phyloP scores from a whole-genome alignment of 1,139 yeast genomes.

The Geotrichum armillariae region DNA sequence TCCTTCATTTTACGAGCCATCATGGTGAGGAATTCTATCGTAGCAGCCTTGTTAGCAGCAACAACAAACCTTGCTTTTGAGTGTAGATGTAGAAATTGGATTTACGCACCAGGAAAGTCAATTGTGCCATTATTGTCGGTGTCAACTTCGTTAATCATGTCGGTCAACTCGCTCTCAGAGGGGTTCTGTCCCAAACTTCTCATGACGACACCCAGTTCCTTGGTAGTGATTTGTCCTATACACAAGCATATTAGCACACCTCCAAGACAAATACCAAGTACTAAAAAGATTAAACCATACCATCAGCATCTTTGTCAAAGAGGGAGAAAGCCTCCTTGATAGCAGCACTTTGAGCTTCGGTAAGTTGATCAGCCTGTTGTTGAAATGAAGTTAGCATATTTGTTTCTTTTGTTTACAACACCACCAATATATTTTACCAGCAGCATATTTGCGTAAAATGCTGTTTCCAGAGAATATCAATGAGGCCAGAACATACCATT shows the following conservation, averaged over 20 bases:
- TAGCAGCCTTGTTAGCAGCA: too few species aligned
- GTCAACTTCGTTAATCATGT: conserved; percentile 96
- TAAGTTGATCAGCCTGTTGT: conserved; percentile 84
- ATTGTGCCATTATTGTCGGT: conserved; percentile 35
- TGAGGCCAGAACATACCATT: too few species aligned
- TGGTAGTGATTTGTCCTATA: conserved; percentile 75
- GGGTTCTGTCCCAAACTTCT: conserved; percentile 97
- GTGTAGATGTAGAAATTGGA: too few species aligned
- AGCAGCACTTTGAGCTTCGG: conserved; percentile 95
- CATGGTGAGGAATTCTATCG: conserved; percentile 64
- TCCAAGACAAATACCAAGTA: not conserved
- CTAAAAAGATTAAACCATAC: conserved; percentile 39
- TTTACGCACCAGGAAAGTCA: conserved; percentile 34
- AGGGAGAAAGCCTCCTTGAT: conserved; percentile 97
- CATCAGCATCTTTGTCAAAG: conserved; percentile 95
- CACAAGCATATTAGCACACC: conserved; percentile 8
- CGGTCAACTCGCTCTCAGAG: conserved; percentile 91
- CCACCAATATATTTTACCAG: too few species aligned
- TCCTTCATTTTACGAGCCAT: conserved; percentile 97
- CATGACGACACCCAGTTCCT: conserved; percentile 97
- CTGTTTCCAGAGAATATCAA: too few species aligned
- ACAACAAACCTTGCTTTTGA: too few species aligned
- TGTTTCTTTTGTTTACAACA: too few species aligned
- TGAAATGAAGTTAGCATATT: too few species aligned
- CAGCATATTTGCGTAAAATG: too few species aligned